Percentiles rank a stretch among this genome's conserved stretches.
phyloP scores from a whole-genome alignment of 345 rosid species.

The Raphanus raphanistrum region DNA sequence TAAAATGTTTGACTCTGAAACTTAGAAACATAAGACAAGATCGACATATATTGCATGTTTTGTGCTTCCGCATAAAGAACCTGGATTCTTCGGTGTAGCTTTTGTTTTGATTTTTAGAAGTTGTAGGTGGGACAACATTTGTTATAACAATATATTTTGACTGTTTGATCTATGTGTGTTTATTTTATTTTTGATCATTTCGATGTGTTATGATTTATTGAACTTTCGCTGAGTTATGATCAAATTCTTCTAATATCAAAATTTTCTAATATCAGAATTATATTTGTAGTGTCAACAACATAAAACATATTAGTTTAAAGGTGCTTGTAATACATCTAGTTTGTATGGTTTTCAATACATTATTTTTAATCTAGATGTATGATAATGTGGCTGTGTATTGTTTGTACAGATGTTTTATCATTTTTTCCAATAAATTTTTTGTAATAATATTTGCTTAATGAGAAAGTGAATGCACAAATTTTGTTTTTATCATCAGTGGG shows the following conservation, averaged over 20 bases:
- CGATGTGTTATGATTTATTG: no score
- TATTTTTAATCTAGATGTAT: not conserved
- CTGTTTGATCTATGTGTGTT: no score
- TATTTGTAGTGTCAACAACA: not conserved
- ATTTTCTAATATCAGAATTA: not conserved
- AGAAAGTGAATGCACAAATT: constrained; percentile 10
- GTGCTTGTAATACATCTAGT: not conserved
- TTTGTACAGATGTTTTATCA: not conserved
- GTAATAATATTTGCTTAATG: not conserved
- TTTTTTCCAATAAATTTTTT: not conserved
- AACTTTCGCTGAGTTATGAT: not conserved
- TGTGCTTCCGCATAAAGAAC: no score
- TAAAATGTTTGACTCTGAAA: no score
- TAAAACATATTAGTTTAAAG: not conserved
- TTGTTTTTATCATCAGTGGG: not conserved
- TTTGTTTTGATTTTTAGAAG: no score
- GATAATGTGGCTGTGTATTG: not conserved
- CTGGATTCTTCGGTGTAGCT: no score
- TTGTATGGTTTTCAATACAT: not conserved
- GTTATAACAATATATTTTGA: no score
- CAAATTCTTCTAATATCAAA: not conserved
- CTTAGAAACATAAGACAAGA: no score
- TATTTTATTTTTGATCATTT: no score
- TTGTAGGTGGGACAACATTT: no score
- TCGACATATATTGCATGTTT: no score